Percentiles rank a stretch among this genome's conserved stretches.
phyloP scores from a whole-genome alignment of 2,329 filamentous ascomycete genomes.

The Curvularia spicifera region DNA sequence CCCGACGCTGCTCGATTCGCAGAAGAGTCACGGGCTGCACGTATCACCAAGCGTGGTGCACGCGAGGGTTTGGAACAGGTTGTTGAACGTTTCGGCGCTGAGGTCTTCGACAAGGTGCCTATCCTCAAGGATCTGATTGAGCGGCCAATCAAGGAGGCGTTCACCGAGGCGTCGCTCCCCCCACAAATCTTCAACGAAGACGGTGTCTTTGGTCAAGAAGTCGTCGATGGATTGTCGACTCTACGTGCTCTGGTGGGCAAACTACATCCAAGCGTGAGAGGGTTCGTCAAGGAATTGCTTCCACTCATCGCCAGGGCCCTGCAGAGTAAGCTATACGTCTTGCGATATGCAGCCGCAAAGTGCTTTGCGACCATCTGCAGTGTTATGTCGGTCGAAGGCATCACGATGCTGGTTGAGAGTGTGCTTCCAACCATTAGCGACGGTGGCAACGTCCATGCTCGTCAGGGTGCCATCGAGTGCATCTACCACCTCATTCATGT shows the following conservation, averaged over 20 bases:
- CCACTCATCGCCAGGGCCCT: slow-evolving; percentile 87
- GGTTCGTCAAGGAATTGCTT: slow-evolving; percentile 82
- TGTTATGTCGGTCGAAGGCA: slow-evolving; percentile 90
- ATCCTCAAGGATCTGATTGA: slow-evolving; percentile 83
- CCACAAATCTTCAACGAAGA: slow-evolving; percentile 75
- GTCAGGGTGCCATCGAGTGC: slow-evolving; percentile 92
- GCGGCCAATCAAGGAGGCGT: slow-evolving; percentile 75
- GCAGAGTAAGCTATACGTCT: slow-evolving; percentile 85
- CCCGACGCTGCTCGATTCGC: slow-evolving; percentile 90
- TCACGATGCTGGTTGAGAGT: slow-evolving; percentile 93
- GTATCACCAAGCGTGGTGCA: slow-evolving; percentile 88
- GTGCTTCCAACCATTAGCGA: slow-evolving; percentile 93
- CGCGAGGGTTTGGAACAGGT: slow-evolving; percentile 93
- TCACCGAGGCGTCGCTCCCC: slow-evolving; percentile 71
- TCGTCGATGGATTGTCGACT: slow-evolving; percentile 92
- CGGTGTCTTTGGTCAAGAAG: slow-evolving; percentile 81
- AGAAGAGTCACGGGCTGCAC: slow-evolving; percentile 83
- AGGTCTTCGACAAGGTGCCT: slow-evolving; percentile 82
- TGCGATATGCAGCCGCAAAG: slow-evolving; percentile 96
- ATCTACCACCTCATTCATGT: slow-evolving; percentile 97
- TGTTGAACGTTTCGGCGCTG: slow-evolving; percentile 76
- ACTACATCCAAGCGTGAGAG: slow-evolving; percentile 74
- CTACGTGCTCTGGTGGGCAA: slow-evolving; percentile 93
- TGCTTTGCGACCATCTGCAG: slow-evolving; percentile 98
- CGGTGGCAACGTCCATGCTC: slow-evolving; percentile 82